A percentile compares a stretch with the other conserved stretches of the same genome.
Evolutionary conservation across 257 asterid species (phyloP).

Genomic region (Nemophila menziesii): DNA sequence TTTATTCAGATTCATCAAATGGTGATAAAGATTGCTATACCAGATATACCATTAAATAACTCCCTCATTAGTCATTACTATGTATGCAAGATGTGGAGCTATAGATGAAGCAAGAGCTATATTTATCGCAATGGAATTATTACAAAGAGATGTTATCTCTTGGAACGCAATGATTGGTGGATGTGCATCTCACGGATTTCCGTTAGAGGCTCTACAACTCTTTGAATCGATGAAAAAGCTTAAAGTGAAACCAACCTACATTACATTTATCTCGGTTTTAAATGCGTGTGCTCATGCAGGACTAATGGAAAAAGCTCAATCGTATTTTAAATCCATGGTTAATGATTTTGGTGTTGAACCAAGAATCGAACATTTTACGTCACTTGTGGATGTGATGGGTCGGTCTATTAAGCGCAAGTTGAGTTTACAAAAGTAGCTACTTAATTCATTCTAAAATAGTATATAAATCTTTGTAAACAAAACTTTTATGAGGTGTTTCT

Average conservation of each 20-base stretch:
- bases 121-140: constrained; percentile 46
- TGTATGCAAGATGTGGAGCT: constrained; percentile 78
- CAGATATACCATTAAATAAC: constrained; percentile 63
- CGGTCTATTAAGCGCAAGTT: no score
- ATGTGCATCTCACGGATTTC: constrained; percentile 62
- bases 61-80: constrained; percentile 73
- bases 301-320: constrained; percentile 47
- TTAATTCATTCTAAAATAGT: no score
- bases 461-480: no score
- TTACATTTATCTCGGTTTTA: constrained; percentile 71
- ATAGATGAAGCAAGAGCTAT: constrained; percentile 56
- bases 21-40: constrained; percentile 40
- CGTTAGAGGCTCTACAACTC: constrained; percentile 50
- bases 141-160: constrained; percentile 51
- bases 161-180: constrained; percentile 95
- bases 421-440: no score
- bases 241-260: constrained; percentile 46
- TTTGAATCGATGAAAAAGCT: constrained; percentile 57
- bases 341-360: constrained; percentile 61
- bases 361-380: constrained; percentile 61
- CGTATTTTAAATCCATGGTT: constrained; percentile 52
- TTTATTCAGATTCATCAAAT: constrained; percentile 76
- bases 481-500: no score
- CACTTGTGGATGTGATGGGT: constrained; percentile 71
- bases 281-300: constrained; percentile 81